These are phyloP conservation scores for Diaporthe eres DNA, from an alignment of 2,329 filamentous ascomycete species.

Conservation along the genomic window DNA sequence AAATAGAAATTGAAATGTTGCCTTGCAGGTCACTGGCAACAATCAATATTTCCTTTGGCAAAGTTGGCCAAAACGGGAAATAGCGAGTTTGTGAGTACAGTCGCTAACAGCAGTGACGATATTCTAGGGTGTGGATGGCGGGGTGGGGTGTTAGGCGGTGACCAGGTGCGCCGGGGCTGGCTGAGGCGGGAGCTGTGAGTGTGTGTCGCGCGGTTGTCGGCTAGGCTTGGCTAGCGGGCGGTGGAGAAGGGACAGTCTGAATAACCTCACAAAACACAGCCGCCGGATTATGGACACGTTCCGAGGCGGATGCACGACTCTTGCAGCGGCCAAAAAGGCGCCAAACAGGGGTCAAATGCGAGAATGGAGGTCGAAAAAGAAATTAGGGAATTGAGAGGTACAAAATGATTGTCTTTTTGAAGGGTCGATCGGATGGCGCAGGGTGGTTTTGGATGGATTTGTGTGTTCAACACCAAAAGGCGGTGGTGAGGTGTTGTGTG, in stretches of 20 bases:
- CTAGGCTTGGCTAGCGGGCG: conserved; percentile 35
- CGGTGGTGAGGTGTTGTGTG: conserved; percentile 49
- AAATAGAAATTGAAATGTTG: conserved; percentile 7
- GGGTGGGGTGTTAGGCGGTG: conserved; percentile 38
- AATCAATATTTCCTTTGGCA: conserved; percentile 17
- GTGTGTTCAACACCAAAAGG: conserved; percentile 41
- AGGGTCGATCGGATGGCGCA: conserved; percentile 51
- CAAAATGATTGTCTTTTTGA: conserved; percentile 53
- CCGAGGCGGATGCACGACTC: conserved; percentile 30
- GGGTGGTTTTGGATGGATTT: conserved; percentile 51
- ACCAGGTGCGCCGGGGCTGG: conserved; percentile 18
- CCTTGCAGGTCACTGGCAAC: conserved; percentile 24
- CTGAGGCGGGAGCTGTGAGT: neutral
- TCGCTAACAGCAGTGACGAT: conserved; percentile 36
- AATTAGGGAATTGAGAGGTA: conserved; percentile 50
- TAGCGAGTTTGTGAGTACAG: conserved; percentile 24
- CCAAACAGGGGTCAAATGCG: conserved; percentile 44
- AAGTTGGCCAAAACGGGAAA: conserved; percentile 17
- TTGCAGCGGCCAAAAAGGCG: conserved; percentile 44
- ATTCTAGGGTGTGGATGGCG: conserved; percentile 8
- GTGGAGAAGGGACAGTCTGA: conserved; percentile 42
- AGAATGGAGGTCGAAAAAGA: conserved; percentile 46
- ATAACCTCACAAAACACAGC: conserved; percentile 45
- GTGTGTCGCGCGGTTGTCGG: conserved; percentile 14
- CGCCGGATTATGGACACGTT: conserved; percentile 24